Percentiles rank a stretch among this genome's conserved stretches.
Evolutionary conservation across 371 early-diverging fungal species (phyloP).

Genomic region (Mucor piriformis): DNA sequence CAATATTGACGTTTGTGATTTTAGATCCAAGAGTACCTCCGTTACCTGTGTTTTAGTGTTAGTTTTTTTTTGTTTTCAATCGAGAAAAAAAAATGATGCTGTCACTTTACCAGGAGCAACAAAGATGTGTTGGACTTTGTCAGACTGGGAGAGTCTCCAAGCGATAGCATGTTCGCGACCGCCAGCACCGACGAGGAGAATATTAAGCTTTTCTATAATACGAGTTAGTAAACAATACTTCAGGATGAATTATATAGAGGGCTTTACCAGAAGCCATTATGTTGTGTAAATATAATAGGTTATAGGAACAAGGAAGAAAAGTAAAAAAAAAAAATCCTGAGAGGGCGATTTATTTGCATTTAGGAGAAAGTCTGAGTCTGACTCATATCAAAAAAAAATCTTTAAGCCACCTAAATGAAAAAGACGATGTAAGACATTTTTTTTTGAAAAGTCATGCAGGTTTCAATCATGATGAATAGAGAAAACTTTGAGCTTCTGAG

Average conservation of each 20-base stretch:
- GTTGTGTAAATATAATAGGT: neutral
- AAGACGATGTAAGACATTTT: neutral
- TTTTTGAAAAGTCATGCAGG: neutral
- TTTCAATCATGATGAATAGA: neutral
- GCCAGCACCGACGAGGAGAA: conserved; percentile 92
- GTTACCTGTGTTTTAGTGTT: conserved; percentile 68
- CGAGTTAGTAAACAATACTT: too few relatives aligned
- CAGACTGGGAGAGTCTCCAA: conserved; percentile 85
- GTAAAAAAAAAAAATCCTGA: conserved; percentile 4
- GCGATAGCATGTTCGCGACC: conserved; percentile 98
- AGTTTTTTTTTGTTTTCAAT: neutral
- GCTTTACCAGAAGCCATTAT: conserved; percentile 28
- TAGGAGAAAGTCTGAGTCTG: conserved; percentile 18
- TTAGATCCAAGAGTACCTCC: conserved; percentile 88
- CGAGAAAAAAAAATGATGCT: neutral
- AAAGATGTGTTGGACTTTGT: conserved; percentile 77
- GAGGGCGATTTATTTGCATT: conserved; percentile 1
- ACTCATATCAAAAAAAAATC: conserved; percentile 25
- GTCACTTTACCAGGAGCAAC: conserved; percentile 73
- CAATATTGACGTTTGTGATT: conserved; percentile 80
- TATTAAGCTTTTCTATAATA: conserved; percentile 59
- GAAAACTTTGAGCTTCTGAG: too few relatives aligned
- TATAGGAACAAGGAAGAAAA: conserved; percentile 9
- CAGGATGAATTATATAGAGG: too few relatives aligned
- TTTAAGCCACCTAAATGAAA: conserved; percentile 26